Evolutionary conservation across 2,329 filamentous ascomycete genomes (phyloP).

Genomic region (Diaporthe caulivora): DNA sequence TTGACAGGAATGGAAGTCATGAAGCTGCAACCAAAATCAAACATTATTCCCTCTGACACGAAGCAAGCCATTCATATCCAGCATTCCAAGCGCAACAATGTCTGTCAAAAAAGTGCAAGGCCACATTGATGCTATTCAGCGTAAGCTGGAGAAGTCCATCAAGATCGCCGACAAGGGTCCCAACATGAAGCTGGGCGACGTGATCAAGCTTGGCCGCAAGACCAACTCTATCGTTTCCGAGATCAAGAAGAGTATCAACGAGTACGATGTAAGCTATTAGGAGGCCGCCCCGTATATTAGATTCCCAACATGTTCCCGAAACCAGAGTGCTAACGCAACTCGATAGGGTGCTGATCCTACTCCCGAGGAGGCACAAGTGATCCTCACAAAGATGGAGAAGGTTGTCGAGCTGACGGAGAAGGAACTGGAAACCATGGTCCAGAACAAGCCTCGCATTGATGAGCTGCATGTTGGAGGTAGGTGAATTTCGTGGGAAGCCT

Average conservation of each 20-base stretch:
- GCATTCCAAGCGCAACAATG: conserved; percentile 27
- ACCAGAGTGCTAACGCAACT: neutral
- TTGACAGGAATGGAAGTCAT: accelerated
- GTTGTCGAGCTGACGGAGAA: conserved; percentile 44
- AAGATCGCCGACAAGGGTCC: conserved; percentile 45
- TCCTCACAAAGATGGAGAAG: conserved; percentile 43
- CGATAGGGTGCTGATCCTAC: conserved; percentile 40
- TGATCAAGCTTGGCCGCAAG: conserved; percentile 46
- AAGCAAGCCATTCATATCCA: neutral
- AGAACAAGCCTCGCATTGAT: conserved; percentile 41
- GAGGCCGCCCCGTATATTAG: too few relatives aligned
- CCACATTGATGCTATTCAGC: conserved; percentile 44
- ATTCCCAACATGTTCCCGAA: neutral
- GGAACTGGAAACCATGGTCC: conserved; percentile 43
- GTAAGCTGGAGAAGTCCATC: conserved; percentile 45
- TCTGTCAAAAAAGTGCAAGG: conserved; percentile 43
- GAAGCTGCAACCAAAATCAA: neutral
- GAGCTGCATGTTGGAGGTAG: conserved; percentile 38
- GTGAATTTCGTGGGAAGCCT: neutral
- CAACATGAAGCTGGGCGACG: conserved; percentile 43
- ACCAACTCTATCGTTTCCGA: conserved; percentile 45
- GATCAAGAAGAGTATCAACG: conserved; percentile 45
- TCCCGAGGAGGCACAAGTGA: conserved; percentile 42
- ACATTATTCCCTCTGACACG: neutral
- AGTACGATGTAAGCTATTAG: conserved; percentile 42